Evolutionary conservation across 2,329 filamentous ascomycete species (phyloP), one percentile per base, ranked within the genome.

Genomic region (Beauveria sp.): DNA sequence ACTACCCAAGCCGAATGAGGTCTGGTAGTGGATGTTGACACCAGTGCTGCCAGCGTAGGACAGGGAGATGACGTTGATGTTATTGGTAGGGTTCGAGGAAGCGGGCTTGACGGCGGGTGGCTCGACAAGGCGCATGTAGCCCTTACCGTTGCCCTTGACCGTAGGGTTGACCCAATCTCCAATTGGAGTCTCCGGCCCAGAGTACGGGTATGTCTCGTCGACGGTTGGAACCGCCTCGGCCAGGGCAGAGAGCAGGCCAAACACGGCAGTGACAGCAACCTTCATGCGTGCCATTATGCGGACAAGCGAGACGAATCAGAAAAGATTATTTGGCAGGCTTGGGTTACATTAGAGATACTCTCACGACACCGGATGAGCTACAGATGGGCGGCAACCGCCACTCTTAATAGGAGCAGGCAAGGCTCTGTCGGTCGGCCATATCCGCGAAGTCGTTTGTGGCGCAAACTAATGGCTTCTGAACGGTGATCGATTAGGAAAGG

Each of bases 1-100:
- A n/a, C 66, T 68, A 16, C 76, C 77, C n/a, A 83, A 69, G 7
- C 80, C 80, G 65, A 82, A 83, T 0, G 80, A 79, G 0, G 80
- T 82, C 70, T 82, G 80, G 67, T 76, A 83, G 69, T 82, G 80
- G 61, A 82, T 75, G 66, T 80, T 80, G 67, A 82, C 77, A 40
- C 80, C 80, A 20, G 40, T 45, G 55, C 72, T 68, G 1, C 79
- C 79, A 2, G 80, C 63, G 63, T 80, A 82, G 1, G 79, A 73
- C 62, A 80, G 65, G 5, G 76, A 75, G 61, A 82, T 79, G 43
- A 82, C 80, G 64, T 83, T 82, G 68, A 83, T 68, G 59, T 82
- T 83, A 72, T 82, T 83, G 46, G 71, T 77, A 7, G 79, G 76
- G 52, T 78, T 76, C 10, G 65, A 63, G 7, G 67, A 70, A 28